These are phyloP conservation scores for Paramecium octaurelia DNA, from an alignment of 73 alveolate genomes.

Conservation along the genomic window DNA sequence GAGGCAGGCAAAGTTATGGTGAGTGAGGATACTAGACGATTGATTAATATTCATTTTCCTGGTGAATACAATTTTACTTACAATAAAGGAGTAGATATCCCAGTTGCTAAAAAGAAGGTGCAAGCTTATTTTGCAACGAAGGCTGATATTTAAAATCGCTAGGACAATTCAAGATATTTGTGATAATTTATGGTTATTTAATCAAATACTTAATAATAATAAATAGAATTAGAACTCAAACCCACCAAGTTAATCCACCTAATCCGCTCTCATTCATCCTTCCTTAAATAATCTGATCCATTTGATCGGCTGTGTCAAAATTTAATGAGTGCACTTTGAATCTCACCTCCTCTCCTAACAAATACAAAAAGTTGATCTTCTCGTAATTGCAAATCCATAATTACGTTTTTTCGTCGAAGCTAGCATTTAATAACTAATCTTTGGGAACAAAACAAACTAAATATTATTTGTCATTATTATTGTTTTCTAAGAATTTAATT, in stretches of 20 bases:
- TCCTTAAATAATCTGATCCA: background rate
- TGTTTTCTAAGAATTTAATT: background rate
- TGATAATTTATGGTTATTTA: background rate
- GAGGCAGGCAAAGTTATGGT: slow-evolving; percentile 59
- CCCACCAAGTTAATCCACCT: background rate
- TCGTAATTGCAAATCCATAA: background rate
- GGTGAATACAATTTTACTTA: slow-evolving; percentile 8
- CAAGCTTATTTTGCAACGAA: slow-evolving; percentile 1
- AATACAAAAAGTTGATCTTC: background rate
- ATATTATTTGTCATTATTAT: background rate
- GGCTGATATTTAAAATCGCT: background rate
- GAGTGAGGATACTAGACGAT: slow-evolving; percentile 54
- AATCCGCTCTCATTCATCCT: background rate
- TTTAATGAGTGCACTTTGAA: background rate
- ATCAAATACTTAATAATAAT: background rate
- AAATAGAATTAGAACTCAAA: background rate
- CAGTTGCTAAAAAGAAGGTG: slow-evolving; percentile 52
- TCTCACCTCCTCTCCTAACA: background rate
- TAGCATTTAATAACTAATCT: background rate
- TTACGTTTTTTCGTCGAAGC: background rate
- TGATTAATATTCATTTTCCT: slow-evolving; percentile 49
- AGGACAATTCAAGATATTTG: background rate
- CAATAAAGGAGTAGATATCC: slow-evolving; percentile 51
- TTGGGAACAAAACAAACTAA: background rate
- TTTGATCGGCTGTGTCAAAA: background rate